Conservation (phyloP, 225 moss, liverwort and hornwort species). For the Sphagnum tenellum region DNA sequence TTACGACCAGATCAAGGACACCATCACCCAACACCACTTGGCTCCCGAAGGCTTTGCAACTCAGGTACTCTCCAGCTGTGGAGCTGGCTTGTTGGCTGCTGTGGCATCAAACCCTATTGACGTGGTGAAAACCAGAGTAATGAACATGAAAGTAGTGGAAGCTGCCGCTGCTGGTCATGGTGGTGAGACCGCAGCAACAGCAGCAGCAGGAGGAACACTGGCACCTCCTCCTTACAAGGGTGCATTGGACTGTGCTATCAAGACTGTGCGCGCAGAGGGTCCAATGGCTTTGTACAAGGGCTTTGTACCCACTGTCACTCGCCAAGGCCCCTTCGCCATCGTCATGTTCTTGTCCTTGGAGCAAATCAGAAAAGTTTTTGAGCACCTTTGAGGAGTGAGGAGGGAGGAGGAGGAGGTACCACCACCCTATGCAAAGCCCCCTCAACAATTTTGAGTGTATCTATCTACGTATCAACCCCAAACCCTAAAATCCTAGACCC, state of each 20-base stretch:
- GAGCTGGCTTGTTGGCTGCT: slow-evolving; percentile 64
- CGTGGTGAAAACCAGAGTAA: slow-evolving; percentile 78
- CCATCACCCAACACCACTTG: slow-evolving; percentile 18
- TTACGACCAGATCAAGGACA: slow-evolving; percentile 75
- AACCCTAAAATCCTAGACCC: no score
- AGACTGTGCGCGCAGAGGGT: slow-evolving; percentile 62
- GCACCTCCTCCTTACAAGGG: slow-evolving; percentile 46
- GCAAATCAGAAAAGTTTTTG: slow-evolving; percentile 52
- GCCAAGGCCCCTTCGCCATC: slow-evolving; percentile 68
- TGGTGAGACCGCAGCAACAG: no score
- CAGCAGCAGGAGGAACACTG: not conserved
- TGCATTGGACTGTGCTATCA: slow-evolving; percentile 67
- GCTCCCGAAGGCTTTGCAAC: slow-evolving; percentile 49
- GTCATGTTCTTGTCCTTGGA: slow-evolving; percentile 76
- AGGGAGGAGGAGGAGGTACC: no score
- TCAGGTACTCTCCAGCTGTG: slow-evolving; percentile 58
- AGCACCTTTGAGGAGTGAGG: not conserved
- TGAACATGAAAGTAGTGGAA: slow-evolving; percentile 62
- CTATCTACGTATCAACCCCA: no score
- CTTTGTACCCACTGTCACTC: slow-evolving; percentile 66
- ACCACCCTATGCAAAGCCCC: no score
- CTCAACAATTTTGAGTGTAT: no score
- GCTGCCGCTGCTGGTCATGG: slow-evolving; percentile 3
- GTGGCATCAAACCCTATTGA: slow-evolving; percentile 78
- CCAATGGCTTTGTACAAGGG: slow-evolving; percentile 87